Conservation (phyloP, 176 grass and related monocot species). For the Avena eriantha region DNA sequence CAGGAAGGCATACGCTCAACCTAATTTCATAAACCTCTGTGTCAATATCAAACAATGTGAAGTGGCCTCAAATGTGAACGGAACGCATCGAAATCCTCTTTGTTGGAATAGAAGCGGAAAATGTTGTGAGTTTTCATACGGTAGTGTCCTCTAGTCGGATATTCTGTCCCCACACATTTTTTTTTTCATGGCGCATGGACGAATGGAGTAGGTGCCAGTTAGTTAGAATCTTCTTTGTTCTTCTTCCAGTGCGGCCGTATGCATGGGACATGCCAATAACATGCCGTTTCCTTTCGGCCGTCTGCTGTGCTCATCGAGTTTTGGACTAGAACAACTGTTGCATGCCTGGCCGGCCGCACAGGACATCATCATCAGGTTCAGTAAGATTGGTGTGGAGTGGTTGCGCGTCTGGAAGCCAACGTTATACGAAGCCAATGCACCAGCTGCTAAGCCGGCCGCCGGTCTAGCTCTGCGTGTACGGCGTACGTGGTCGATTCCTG, state of each 20-base stretch:
- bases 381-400: slow-evolving; percentile 18
- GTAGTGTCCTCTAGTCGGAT: not conserved
- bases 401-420: slow-evolving; percentile 11
- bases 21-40: not conserved
- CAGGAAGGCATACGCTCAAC: too few relatives aligned
- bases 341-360: not conserved
- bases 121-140: not conserved
- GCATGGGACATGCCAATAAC: not conserved
- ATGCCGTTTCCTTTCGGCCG: slow-evolving; percentile 5
- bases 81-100: not conserved
- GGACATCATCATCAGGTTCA: not conserved
- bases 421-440: not conserved
- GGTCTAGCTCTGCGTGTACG: not conserved
- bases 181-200: not conserved
- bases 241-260: slow-evolving; percentile 12
- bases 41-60: not conserved
- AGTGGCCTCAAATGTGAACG: not conserved
- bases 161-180: not conserved
- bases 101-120: not conserved
- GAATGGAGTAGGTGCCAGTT: not conserved
- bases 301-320: not conserved
- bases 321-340: slow-evolving; percentile 39
- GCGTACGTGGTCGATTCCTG: not conserved
- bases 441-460: not conserved
- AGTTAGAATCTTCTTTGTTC: slow-evolving; percentile 6